A percentile compares a stretch with the other conserved stretches of the same genome.
Conservation (phyloP, 1,284 basidiomycete species). For the Boletus sp. region DNA sequence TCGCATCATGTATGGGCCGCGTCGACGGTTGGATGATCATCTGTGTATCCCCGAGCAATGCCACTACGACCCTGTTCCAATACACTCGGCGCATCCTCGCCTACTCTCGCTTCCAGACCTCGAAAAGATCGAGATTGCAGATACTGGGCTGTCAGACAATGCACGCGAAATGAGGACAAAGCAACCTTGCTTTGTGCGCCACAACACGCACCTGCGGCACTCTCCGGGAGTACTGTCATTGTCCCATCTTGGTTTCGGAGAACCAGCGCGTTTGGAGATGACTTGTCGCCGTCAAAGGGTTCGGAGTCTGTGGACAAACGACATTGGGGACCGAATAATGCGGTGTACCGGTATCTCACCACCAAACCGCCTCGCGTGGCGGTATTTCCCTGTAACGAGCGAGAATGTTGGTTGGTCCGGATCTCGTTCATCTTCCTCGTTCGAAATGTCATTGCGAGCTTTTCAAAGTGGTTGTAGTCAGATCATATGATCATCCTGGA, state of each 20-base stretch:
- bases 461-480: slow-evolving; percentile 2
- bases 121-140: slow-evolving; percentile 70
- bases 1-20: neutral
- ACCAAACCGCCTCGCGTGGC: slow-evolving; percentile 70
- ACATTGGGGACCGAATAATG: neutral
- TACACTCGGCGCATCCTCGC: slow-evolving; percentile 75
- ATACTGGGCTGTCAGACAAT: slow-evolving; percentile 51
- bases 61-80: slow-evolving; percentile 89
- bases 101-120: slow-evolving; percentile 80
- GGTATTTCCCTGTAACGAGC: slow-evolving; percentile 81
- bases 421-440: slow-evolving; percentile 38
- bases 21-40: slow-evolving; percentile 35
- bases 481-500: neutral
- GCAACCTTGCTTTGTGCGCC: slow-evolving; percentile 7
- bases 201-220: slow-evolving; percentile 59
- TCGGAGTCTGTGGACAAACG: slow-evolving; percentile 1
- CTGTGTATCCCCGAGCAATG: slow-evolving; percentile 82
- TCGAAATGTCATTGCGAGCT: slow-evolving; percentile 12
- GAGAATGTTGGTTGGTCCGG: slow-evolving; percentile 79
- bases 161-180: slow-evolving; percentile 6
- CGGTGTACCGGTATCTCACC: slow-evolving; percentile 25
- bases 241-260: slow-evolving; percentile 62
- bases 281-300: slow-evolving; percentile 7
- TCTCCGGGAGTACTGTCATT: slow-evolving; percentile 55
- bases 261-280: slow-evolving; percentile 41